phyloP scores from a whole-genome alignment of 108 stramenopile species.

The Nitzschia sp. region DNA sequence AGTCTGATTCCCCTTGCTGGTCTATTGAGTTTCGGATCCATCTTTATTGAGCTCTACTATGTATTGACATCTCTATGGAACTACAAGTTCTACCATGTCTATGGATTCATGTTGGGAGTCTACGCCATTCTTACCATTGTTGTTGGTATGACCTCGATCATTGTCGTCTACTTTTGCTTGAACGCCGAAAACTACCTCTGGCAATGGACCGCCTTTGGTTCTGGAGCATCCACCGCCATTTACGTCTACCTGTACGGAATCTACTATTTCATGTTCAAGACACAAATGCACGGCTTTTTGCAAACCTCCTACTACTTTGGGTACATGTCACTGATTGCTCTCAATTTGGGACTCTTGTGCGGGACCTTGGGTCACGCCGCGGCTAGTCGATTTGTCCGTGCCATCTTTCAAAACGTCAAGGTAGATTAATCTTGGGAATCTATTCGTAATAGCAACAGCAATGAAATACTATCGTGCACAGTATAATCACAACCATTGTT shows the following conservation, averaged over 20 bases:
- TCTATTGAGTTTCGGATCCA: conserved; percentile 92
- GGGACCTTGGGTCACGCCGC: conserved; percentile 87
- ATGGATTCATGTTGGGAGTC: conserved; percentile 95
- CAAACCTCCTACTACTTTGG: conserved; percentile 94
- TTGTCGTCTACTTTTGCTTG: conserved; percentile 95
- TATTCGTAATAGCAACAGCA: conserved; percentile 4
- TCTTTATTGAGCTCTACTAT: conserved; percentile 98
- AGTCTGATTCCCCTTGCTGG: conserved; percentile 88
- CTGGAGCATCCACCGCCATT: conserved; percentile 84
- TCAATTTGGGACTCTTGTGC: conserved; percentile 78
- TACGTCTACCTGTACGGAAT: conserved; percentile 98
- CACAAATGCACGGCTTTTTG: conserved; percentile 93
- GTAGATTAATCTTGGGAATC: conserved; percentile 62
- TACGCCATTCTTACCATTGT: conserved; percentile 93
- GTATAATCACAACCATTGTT: too few relatives aligned
- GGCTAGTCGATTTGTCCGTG: conserved; percentile 82
- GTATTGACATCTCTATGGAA: conserved; percentile 92
- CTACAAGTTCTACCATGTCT: conserved; percentile 99
- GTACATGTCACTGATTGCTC: conserved; percentile 85
- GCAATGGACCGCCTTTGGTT: conserved; percentile 96
- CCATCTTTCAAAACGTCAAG: conserved; percentile 90
- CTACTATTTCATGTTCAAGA: conserved; percentile 97
- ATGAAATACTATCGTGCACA: too few relatives aligned
- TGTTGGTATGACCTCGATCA: conserved; percentile 93
- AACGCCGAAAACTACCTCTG: conserved; percentile 98